A percentile compares a stretch with the other conserved stretches of the same genome.
Evolutionary conservation across 352 stramenopile genomes (phyloP).

Genomic region (Phytophthora fragariaefolia): DNA sequence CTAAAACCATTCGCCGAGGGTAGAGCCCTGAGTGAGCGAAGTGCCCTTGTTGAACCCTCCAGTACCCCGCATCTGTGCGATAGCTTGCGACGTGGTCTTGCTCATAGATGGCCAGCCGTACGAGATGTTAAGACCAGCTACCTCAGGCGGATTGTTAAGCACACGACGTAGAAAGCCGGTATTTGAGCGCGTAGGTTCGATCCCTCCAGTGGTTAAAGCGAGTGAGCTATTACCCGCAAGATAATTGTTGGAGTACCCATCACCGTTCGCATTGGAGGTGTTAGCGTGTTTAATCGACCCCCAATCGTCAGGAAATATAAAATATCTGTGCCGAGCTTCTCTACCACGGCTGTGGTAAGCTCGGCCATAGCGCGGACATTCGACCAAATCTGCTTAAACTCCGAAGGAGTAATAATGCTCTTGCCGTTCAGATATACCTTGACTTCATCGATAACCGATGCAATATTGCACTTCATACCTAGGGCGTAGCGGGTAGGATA

Average conservation of each 20-base stretch:
- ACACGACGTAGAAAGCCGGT: neutral
- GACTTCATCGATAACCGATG: neutral
- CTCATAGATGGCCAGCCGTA: neutral
- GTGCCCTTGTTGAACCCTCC: neutral
- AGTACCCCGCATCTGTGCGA: neutral
- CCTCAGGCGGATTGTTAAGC: neutral
- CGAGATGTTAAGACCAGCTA: neutral
- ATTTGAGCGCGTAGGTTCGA: neutral
- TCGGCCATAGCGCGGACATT: neutral
- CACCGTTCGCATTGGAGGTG: neutral
- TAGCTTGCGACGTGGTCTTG: neutral
- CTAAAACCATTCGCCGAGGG: conserved; percentile 1
- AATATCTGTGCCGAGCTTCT: neutral
- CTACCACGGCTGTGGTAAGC: neutral
- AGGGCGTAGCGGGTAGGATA: neutral
- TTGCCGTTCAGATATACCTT: conserved; percentile 1
- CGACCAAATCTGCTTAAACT: neutral
- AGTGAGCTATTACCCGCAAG: neutral
- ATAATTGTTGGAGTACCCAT: neutral
- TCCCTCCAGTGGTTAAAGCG: neutral
- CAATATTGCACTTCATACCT: neutral
- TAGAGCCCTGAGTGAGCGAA: neutral
- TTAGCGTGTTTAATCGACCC: neutral
- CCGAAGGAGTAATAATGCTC: neutral
- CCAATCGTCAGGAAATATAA: neutral